phyloP scores from a whole-genome alignment of 2,329 filamentous ascomycete genomes.

The Metarhizium robertsii region DNA sequence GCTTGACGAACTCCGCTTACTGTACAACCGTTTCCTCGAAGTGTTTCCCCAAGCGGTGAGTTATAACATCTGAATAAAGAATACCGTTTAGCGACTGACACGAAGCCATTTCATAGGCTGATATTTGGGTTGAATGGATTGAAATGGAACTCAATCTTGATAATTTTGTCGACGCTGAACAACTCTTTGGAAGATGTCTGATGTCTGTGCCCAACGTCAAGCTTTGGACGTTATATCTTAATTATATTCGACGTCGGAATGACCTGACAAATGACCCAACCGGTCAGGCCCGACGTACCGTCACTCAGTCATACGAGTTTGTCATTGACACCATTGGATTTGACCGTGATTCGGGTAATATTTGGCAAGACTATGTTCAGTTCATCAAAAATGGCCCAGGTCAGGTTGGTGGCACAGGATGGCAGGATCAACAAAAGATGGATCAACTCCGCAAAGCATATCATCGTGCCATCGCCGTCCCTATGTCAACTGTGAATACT shows the following conservation, averaged over 20 bases:
- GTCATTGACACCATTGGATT: conserved; percentile 83
- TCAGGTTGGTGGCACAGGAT: conserved; percentile 71
- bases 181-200: conserved; percentile 74
- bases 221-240: conserved; percentile 87
- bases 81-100: background rate
- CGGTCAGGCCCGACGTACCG: conserved; percentile 66
- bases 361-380: conserved; percentile 93
- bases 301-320: conserved; percentile 85
- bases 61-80: conserved; percentile 14
- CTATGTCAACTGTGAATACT: conserved; percentile 70
- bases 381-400: conserved; percentile 87
- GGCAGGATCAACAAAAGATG: conserved; percentile 99
- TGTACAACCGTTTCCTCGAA: conserved; percentile 79
- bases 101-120: conserved; percentile 51
- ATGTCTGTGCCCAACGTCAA: conserved; percentile 72
- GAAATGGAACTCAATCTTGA: conserved; percentile 85
- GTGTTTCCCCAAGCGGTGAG: conserved; percentile 87
- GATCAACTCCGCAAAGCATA: conserved; percentile 87
- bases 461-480: conserved; percentile 79
- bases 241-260: conserved; percentile 88
- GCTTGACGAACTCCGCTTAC: conserved; percentile 67
- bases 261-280: conserved; percentile 70
- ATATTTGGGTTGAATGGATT: conserved; percentile 82
- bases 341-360: conserved; percentile 78
- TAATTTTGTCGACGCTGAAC: conserved; percentile 70